Base-by-base conservation (phyloP, 2,329 filamentous ascomycete species). In the Pseudogymnoascus sp. region DNA sequence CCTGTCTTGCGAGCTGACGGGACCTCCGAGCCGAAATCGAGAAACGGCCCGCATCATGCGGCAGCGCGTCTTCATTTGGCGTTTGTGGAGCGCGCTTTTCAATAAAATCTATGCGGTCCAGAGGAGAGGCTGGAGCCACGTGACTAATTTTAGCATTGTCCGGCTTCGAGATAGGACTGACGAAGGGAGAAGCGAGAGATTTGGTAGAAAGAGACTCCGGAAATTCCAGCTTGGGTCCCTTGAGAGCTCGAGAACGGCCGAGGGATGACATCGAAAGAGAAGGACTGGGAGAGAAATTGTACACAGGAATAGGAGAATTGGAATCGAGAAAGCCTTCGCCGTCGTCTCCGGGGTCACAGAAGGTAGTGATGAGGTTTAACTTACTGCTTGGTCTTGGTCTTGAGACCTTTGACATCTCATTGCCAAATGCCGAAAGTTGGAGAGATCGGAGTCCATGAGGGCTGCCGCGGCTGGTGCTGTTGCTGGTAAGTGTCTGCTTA, bases 1-100 rank as follows among this genome's bases (percentile, higher is more conserved):
- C 65, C 35, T 65, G 61, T 60, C 63, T 67, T 59, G 66, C 61
- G 63, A 45, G 60, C 49, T 68, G 65, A 12, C 63, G 61, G 19
- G 59, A 31, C 64, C 74, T 76, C 16, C 80, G 78, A 63, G 84
- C 87, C 3, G 91, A 94, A 64, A 96, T 93, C 0, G 91, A 92
- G 16, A 96, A 78, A 39, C 85, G 85, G 74, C 90, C 95, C 0
- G 91, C 87, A 72, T 97, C 92, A 6, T 88, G 87, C 26, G 90
- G 88, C 26, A 87, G 80, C 69, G 90, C 82, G 61, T 81, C 82
- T 64, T 94, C 91, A 59, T 85, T 84, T 0, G 93, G 93, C 0
- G 93, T 97, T 63, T 84, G 89, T 16, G 92, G 91, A 8, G 89
- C 84, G 16, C 75, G 66, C 35, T 69, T 73, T 69, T 74, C 78